Percentiles rank a stretch among this genome's conserved stretches.
phyloP scores from a whole-genome alignment of 306 rosid species.

The Elaeagnus macrophylla region DNA sequence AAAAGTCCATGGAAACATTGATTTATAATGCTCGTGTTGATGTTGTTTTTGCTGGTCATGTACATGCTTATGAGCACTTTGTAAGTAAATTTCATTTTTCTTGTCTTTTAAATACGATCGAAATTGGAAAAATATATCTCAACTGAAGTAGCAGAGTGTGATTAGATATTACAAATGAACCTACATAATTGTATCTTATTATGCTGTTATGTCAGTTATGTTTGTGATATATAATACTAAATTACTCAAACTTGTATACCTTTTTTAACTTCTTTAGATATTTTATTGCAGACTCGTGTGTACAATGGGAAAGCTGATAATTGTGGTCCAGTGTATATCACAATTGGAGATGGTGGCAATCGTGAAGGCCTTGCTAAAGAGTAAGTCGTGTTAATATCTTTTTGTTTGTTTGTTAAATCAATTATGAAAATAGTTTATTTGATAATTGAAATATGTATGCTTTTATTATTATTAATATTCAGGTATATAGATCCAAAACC shows the following conservation, averaged over 20 bases:
- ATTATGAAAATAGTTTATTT: too few species aligned
- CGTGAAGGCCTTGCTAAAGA: slow-evolving; percentile 68
- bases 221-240: too few species aligned
- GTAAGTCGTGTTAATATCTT: slow-evolving; percentile 22
- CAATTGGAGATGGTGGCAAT: slow-evolving; percentile 95
- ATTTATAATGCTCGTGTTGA: slow-evolving; percentile 61
- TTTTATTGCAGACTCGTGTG: slow-evolving; percentile 50
- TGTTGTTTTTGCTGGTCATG: slow-evolving; percentile 69
- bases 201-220: too few species aligned
- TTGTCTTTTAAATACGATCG: too few species aligned
- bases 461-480: not conserved
- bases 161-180: too few species aligned
- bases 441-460: not conserved
- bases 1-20: slow-evolving; percentile 53
- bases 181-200: too few species aligned
- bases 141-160: too few species aligned
- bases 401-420: too few species aligned
- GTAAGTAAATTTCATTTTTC: slow-evolving; percentile 32
- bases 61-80: slow-evolving; percentile 86
- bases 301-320: slow-evolving; percentile 43
- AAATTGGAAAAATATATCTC: too few species aligned
- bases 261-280: too few species aligned
- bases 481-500: slow-evolving; percentile 58
- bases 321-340: slow-evolving; percentile 66
- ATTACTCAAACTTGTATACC: too few species aligned